phyloP scores from a whole-genome alignment of 2,329 filamentous ascomycete genomes.

The Biscogniauxia mediterranea region DNA sequence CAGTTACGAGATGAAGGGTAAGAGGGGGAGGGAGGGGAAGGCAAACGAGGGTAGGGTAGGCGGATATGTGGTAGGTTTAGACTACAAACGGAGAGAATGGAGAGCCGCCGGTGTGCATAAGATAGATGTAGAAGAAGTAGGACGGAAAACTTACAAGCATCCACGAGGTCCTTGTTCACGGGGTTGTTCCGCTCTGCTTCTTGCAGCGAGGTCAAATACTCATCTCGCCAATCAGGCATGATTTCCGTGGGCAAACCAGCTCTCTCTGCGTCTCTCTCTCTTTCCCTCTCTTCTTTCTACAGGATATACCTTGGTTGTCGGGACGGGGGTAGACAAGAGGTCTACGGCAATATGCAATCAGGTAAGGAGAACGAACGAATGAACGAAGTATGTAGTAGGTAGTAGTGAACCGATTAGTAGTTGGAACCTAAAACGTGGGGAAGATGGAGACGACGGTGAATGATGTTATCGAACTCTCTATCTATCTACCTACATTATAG shows the following conservation, averaged over 20 bases:
- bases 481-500: neutral
- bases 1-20: conserved; percentile 3
- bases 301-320: neutral
- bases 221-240: conserved; percentile 73
- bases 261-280: neutral
- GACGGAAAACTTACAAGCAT: conserved; percentile 63
- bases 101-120: too few species aligned
- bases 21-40: neutral
- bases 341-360: neutral
- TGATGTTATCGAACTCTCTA: neutral
- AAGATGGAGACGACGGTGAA: neutral
- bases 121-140: neutral
- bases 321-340: neutral
- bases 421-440: neutral
- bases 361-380: neutral
- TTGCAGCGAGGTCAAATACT: conserved; percentile 74
- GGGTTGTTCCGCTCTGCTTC: conserved; percentile 67
- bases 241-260: conserved; percentile 8
- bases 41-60: too few species aligned
- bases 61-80: too few species aligned
- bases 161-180: conserved; percentile 65
- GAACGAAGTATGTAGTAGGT: neutral
- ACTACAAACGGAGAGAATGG: too few species aligned
- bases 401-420: neutral
- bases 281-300: neutral